Base-by-base conservation (phyloP, 2,329 filamentous ascomycete species). In the Alternaria dauci region DNA sequence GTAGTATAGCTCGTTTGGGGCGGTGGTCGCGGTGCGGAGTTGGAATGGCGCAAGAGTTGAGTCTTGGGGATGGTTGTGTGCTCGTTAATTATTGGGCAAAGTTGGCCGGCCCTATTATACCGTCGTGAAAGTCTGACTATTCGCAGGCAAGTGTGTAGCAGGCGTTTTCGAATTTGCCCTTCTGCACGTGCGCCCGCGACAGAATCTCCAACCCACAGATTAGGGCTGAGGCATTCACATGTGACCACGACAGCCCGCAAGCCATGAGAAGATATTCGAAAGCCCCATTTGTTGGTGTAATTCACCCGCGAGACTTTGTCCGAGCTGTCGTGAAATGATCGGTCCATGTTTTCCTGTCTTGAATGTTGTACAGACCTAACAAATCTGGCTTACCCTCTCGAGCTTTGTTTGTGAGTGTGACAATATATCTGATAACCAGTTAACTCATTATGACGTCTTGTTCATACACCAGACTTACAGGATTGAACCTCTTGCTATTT, bases 401-500 rank as follows among this genome's bases (percentile, higher is more conserved):
- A 9, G 23, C 53, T n/a, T 61, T 69, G n/a, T 56, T 58, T 18
- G 59, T 67, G 8, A 74, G 42, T 36, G 59, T 62, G 16, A 74
- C 68, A 3, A 62, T 53, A 30, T 74, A 74, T 44, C 61, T 63
- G 18, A 4, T 20, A 25, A 7, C 9, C n/a, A 23, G 20, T 63
- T 23, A 63, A 50, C 25, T 34, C 11, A 25, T 8, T 12, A 3
- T 7, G 12, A 11, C 39, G 2, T 7, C 12, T 34, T 16, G 4
- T 2, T n/a, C 18, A 5, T 14, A 39, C 1, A 2, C 4, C 8
- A 36, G 14, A 54, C 61, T 34, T 52, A 63, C 26, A 74, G 25
- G 9, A 67, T 36, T 6, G 66, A 69, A 9, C 70, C 71, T 12
- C 71, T 52, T 12, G 72, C 67, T 11, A 74, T 68, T 5, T 74